These are phyloP conservation scores for Lomentospora prolificans DNA, from an alignment of 2,329 filamentous ascomycete genomes.

Conservation along the genomic window DNA sequence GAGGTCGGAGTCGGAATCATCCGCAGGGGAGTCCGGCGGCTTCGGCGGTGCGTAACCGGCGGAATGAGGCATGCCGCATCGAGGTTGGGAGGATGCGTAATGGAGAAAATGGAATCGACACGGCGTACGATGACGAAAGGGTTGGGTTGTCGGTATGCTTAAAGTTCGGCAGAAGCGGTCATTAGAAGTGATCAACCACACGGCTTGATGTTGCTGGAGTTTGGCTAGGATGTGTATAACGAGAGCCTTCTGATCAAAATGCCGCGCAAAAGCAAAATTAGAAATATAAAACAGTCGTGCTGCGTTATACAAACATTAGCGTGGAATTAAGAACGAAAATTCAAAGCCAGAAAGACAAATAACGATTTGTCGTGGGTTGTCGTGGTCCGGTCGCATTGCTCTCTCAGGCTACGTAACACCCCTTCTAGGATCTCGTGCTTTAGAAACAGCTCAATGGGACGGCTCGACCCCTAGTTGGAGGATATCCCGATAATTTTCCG, in stretches of 20 bases:
- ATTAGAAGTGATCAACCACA: not conserved
- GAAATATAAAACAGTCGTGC: not conserved
- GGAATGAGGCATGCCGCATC: conserved; percentile 47
- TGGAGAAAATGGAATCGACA: not conserved
- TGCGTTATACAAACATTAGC: not conserved
- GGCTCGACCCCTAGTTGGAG: not conserved
- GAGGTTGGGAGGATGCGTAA: not conserved
- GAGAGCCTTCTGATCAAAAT: no score
- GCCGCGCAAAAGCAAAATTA: not conserved
- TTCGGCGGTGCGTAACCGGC: conserved; percentile 42
- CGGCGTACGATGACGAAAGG: not conserved
- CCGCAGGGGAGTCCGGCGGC: conserved; percentile 52
- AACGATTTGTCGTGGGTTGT: not conserved
- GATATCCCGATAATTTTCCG: not conserved
- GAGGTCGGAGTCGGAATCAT: conserved; percentile 61
- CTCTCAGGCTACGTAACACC: conserved; percentile 7
- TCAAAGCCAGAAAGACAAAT: not conserved
- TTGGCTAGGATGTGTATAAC: not conserved
- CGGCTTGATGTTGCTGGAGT: not conserved
- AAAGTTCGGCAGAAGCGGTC: not conserved
- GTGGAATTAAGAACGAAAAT: not conserved
- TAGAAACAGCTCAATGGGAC: not conserved
- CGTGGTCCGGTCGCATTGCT: not conserved
- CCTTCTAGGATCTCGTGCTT: not conserved
- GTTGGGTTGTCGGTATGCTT: not conserved